Evolutionary conservation across 331 rosid species (phyloP).

Genomic region (Malus hybrid): DNA sequence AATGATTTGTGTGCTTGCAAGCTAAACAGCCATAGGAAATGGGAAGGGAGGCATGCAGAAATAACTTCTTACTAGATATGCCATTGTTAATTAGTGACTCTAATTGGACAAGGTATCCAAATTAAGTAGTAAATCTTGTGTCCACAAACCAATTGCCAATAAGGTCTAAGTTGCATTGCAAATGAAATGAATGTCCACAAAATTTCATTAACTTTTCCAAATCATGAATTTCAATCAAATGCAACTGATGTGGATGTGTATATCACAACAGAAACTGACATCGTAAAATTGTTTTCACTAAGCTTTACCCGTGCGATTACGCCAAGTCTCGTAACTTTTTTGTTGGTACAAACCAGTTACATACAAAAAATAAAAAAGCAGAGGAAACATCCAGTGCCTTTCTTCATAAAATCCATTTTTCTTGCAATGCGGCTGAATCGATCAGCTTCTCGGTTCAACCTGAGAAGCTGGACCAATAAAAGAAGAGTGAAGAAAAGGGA

Average conservation of each 20-base stretch:
- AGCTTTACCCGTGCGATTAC: background rate
- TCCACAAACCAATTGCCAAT: background rate
- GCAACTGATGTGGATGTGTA: background rate
- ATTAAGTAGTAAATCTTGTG: no score
- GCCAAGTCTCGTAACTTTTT: background rate
- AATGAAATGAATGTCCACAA: background rate
- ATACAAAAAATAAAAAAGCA: background rate
- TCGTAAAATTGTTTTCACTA: background rate
- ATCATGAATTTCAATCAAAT: background rate
- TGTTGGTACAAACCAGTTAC: background rate
- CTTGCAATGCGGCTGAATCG: background rate
- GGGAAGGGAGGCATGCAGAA: no score
- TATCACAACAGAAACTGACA: background rate
- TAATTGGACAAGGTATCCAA: no score
- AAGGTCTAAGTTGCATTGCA: background rate
- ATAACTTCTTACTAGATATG: no score
- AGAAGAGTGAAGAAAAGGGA: background rate
- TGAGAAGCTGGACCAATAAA: background rate
- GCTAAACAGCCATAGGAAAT: no score
- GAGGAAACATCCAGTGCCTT: background rate
- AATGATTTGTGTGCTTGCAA: no score
- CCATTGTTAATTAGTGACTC: no score
- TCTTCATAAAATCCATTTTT: constrained; percentile 1
- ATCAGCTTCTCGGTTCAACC: background rate
- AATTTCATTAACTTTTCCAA: background rate